phyloP scores from a whole-genome alignment of 176 grass and related monocot genomes.

The Miscanthus lutarioriparius region DNA sequence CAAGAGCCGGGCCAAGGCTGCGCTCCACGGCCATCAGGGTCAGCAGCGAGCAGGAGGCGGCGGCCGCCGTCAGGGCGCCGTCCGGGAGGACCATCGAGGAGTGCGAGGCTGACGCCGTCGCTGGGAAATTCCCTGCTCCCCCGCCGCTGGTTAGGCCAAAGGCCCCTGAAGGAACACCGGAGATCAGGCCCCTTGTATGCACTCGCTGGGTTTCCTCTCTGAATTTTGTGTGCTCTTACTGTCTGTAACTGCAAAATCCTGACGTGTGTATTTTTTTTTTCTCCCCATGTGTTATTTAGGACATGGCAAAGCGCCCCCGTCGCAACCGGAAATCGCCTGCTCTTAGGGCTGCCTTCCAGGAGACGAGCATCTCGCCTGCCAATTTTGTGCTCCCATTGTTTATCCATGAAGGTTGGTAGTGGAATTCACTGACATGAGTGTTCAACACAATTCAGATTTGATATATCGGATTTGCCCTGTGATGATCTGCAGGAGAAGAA shows the following conservation, averaged over 20 bases:
- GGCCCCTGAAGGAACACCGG: constrained; percentile 76
- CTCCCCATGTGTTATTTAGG: constrained; percentile 36
- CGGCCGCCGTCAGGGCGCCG: constrained; percentile 50
- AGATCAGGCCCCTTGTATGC: constrained; percentile 77
- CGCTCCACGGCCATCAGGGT: constrained; percentile 51
- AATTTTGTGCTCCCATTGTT: constrained; percentile 93
- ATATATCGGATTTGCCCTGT: neutral
- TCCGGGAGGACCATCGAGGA: constrained; percentile 85
- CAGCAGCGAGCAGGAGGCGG: constrained; percentile 59
- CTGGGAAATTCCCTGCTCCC: constrained; percentile 67
- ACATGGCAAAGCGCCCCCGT: constrained; percentile 76
- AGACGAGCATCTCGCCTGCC: constrained; percentile 65
- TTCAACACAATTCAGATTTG: constrained; percentile 2
- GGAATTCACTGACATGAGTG: neutral
- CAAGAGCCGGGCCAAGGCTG: constrained; percentile 31
- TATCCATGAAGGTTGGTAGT: constrained; percentile 89
- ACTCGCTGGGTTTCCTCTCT: neutral
- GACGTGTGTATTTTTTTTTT: neutral
- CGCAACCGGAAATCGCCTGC: constrained; percentile 75
- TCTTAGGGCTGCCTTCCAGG: constrained; percentile 86
- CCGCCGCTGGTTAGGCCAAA: constrained; percentile 51
- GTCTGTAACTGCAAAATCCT: neutral
- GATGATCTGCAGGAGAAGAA: constrained; percentile 61
- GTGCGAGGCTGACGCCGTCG: constrained; percentile 88
- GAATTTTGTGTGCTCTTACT: neutral